Evolutionary conservation across 257 asterid species (phyloP).

Genomic region (Nyctanthes arbortristis): DNA sequence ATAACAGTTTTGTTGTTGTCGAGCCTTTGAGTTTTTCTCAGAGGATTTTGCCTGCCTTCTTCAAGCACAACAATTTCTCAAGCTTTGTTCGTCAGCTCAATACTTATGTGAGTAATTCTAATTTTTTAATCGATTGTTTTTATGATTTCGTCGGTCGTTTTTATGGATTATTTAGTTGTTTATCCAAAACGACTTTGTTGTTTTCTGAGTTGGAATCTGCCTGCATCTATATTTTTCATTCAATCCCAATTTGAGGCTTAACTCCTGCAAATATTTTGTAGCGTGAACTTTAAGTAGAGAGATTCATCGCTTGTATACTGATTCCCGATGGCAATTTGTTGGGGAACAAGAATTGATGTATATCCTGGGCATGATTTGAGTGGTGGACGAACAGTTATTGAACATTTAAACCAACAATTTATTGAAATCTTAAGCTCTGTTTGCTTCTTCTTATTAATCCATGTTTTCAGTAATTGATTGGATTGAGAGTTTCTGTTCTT

Average conservation of each 20-base stretch:
- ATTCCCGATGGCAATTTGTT: too few species aligned
- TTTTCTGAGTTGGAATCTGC: not conserved
- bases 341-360: too few species aligned
- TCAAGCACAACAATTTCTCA: constrained; percentile 91
- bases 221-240: not conserved
- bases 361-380: not conserved
- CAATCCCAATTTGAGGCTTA: not conserved
- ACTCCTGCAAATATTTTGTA: too few species aligned
- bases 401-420: too few species aligned
- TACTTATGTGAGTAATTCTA: constrained; percentile 63
- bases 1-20: constrained; percentile 63
- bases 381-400: not conserved
- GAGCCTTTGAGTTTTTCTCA: constrained; percentile 75
- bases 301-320: too few species aligned
- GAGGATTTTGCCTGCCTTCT: constrained; percentile 64
- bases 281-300: too few species aligned
- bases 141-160: not conserved
- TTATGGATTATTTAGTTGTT: not conserved
- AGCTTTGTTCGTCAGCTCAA: constrained; percentile 95
- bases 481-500: too few species aligned
- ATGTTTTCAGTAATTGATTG: not conserved
- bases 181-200: not conserved
- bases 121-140: not conserved
- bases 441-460: not conserved
- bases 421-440: too few species aligned